phyloP scores from a whole-genome alignment of 2,329 filamentous ascomycete genomes.

The Hirsutella minnesotensis region DNA sequence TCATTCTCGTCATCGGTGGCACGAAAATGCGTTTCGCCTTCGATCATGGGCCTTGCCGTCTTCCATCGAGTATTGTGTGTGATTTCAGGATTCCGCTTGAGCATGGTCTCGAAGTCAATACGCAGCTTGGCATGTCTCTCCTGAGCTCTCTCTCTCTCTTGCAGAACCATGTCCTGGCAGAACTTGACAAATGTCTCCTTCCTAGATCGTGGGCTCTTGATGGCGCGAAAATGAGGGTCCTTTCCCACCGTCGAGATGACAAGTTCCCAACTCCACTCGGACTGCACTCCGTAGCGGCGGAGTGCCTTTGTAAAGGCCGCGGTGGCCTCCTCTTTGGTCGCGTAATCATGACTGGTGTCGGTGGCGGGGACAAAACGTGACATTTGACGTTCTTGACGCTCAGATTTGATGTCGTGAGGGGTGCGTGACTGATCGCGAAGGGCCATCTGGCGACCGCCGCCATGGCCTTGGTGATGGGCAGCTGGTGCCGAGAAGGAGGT shows the following conservation, averaged over 20 bases:
- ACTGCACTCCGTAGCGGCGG: conserved; percentile 71
- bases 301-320: conserved; percentile 87
- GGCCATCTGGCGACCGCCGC: conserved; percentile 22
- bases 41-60: conserved; percentile 85
- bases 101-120: conserved; percentile 89
- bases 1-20: conserved; percentile 81
- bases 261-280: conserved; percentile 89
- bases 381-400: conserved; percentile 4
- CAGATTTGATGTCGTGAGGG: conserved; percentile 11
- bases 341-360: conserved; percentile 66
- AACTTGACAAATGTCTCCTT: conserved; percentile 92
- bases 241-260: conserved; percentile 75
- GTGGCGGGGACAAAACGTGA: conserved; percentile 50
- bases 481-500: neutral
- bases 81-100: conserved; percentile 92
- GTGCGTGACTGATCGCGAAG: conserved; percentile 26
- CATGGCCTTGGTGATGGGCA: conserved; percentile 23
- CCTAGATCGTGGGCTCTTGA: conserved; percentile 85
- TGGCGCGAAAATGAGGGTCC: conserved; percentile 83
- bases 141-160: conserved; percentile 91
- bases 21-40: conserved; percentile 90
- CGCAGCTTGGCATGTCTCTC: conserved; percentile 86
- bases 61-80: conserved; percentile 96
- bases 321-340: conserved; percentile 76
- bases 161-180: conserved; percentile 74